These are phyloP conservation scores for Penicillium sp. DNA, from an alignment of 2,329 filamentous ascomycete species.

Conservation along the genomic window DNA sequence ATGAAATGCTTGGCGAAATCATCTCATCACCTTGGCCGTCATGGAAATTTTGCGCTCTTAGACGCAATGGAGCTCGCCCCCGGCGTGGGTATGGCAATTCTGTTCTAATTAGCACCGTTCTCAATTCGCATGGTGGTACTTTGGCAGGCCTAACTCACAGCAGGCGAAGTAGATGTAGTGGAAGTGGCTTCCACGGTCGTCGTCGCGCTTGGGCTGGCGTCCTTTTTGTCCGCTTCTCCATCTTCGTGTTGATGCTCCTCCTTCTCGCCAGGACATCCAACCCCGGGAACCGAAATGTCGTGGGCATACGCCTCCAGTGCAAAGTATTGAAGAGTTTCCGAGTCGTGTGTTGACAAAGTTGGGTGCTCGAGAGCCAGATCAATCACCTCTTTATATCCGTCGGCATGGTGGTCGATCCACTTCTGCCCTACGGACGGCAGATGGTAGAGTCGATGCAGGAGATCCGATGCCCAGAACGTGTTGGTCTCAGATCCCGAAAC, in stretches of 20 bases:
- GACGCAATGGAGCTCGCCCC: conserved; percentile 37
- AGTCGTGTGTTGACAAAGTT: conserved; percentile 51
- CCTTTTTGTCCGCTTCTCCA: not conserved
- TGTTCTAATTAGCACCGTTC: conserved; percentile 12
- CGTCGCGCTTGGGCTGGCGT: conserved; percentile 4
- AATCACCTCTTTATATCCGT: conserved; percentile 52
- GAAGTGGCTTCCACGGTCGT: conserved; percentile 11
- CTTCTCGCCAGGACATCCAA: conserved; percentile 51
- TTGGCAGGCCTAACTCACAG: conserved; percentile 16
- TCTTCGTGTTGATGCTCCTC: conserved; percentile 11
- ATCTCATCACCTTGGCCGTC: no score
- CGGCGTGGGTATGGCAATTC: conserved; percentile 40
- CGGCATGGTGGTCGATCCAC: conserved; percentile 57
- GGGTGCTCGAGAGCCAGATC: conserved; percentile 48
- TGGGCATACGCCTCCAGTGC: conserved; percentile 60
- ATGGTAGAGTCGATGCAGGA: conserved; percentile 62
- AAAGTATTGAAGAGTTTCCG: conserved; percentile 61
- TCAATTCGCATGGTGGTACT: no score
- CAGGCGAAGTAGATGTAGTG: conserved; percentile 18
- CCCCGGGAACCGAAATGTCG: conserved; percentile 58
- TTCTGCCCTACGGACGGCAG: conserved; percentile 55
- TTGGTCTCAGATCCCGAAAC: conserved; percentile 53
- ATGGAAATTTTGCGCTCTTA: conserved; percentile 7
- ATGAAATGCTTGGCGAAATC: no score
- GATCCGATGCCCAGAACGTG: conserved; percentile 60